These are phyloP conservation scores for Hyphopichia pseudoburtonii DNA, from an alignment of 1,139 yeast species.

Conservation along the genomic window DNA sequence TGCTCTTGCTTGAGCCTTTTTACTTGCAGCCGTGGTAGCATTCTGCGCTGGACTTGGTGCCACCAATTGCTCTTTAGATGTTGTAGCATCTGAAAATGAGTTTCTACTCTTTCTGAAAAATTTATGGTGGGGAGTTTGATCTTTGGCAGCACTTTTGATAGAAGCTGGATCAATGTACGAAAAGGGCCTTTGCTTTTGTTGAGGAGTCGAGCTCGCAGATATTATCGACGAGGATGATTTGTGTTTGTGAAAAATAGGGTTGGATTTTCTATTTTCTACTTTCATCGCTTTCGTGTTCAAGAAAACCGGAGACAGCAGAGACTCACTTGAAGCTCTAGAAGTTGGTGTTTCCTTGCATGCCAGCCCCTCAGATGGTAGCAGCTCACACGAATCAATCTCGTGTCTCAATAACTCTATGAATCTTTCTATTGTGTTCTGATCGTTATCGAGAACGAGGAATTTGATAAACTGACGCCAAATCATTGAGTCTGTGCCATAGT, in stretches of 20 bases:
- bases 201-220: constrained; percentile 17
- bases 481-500: constrained; percentile 57
- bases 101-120: constrained; percentile 15
- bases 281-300: constrained; percentile 12
- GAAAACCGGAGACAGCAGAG: constrained; percentile 15
- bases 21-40: constrained; percentile 1
- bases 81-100: constrained; percentile 1
- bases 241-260: constrained; percentile 28
- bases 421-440: constrained; percentile 53
- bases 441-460: constrained; percentile 37
- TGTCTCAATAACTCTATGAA: constrained; percentile 39
- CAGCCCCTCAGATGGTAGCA: constrained; percentile 5
- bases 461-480: constrained; percentile 50
- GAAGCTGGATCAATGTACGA: constrained; percentile 50
- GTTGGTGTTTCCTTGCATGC: constrained; percentile 6
- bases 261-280: constrained; percentile 32
- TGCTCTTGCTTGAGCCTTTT: constrained; percentile 3
- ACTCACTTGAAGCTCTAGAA: constrained; percentile 20
- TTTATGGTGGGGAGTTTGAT: constrained; percentile 7
- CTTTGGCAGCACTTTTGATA: constrained; percentile 35
- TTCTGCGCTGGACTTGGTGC: background rate
- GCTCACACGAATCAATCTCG: constrained; percentile 17
- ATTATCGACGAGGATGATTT: constrained; percentile 22
- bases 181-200: constrained; percentile 46
- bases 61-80: constrained; percentile 2